Evolutionary conservation across 257 asterid species (phyloP).

Genomic region (Solanum dulcamara): DNA sequence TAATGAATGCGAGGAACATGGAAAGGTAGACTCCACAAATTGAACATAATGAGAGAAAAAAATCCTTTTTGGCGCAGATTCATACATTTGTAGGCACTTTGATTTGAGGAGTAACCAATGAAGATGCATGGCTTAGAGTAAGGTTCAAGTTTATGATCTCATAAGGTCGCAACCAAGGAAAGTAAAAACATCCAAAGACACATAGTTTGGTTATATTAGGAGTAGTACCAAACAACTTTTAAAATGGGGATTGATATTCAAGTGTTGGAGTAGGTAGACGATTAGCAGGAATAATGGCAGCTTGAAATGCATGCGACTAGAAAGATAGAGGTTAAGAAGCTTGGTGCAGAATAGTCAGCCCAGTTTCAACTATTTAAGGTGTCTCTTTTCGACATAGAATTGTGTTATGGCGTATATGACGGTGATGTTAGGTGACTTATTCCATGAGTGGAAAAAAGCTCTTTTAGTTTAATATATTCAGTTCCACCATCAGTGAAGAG

Average conservation of each 20-base stretch:
- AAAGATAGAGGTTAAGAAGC: not conserved
- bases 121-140: too few relatives aligned
- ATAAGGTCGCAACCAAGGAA: constrained; percentile 2
- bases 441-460: not conserved
- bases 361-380: constrained; percentile 1
- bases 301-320: not conserved
- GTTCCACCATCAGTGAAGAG: not conserved
- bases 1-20: not conserved
- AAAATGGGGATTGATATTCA: not conserved
- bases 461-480: not conserved
- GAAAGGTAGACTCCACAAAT: not conserved
- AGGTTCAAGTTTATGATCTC: not conserved
- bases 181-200: not conserved
- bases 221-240: not conserved
- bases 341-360: not conserved
- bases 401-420: not conserved
- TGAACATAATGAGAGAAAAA: not conserved
- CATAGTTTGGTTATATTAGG: not conserved
- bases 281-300: not conserved
- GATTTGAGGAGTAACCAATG: too few relatives aligned
- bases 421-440: not conserved
- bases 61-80: not conserved
- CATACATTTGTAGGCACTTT: too few relatives aligned
- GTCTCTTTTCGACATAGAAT: not conserved
- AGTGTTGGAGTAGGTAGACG: not conserved